Base-by-base conservation (phyloP, 352 stramenopile genomes). In the Globisporangium radiosum region DNA sequence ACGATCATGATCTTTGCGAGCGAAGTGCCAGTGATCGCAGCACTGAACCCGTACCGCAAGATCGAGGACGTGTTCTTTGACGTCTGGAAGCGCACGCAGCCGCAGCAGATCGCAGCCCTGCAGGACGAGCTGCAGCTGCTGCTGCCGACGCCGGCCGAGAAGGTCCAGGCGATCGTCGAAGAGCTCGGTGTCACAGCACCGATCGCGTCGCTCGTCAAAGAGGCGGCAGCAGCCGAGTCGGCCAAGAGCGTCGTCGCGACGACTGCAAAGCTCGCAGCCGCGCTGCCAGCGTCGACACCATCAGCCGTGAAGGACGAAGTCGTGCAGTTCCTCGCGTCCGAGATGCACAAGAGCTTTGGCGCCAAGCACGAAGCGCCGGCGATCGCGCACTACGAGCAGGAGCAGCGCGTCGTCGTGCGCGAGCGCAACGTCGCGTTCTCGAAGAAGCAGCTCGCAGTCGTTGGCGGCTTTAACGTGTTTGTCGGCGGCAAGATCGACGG, bases 401-500 rank as follows among this genome's bases (percentile, higher is more conserved):
- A 90, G 60, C 70, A 69, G 39, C 70, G 78, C 56, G 70, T 86
- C 45, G 63, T 67, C 1, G 81, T 94, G 33, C 63, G 77, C 54
- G 81, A 94, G 33, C 70, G 76, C 52, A 94, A 94, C 63, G 57
- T 90, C 5, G 70, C 75, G 17, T 93, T 94, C 62, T 79, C 66
- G 51, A 92, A 88, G 71, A 87, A 83, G 60, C 71, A 83, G 51
- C 47, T 94, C 15, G 77, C 73, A 6, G 64, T 59, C 3, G 52
- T 90, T 11, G 73, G 61, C 10, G 56, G 47, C 17, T 87, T 75
- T 59, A 64, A 85, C 17, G 69, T 94, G 52, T 62, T 87, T 5
- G 78, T 94, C 15, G 85, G 85, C n/a, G 85, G 85, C 17, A 90
- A 90, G 55, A 92, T 94, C 60, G 85, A 94, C 63, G 85, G 85